Evolutionary conservation across 2,329 filamentous ascomycete species (phyloP).

Genomic region (Claviceps cyperi): DNA sequence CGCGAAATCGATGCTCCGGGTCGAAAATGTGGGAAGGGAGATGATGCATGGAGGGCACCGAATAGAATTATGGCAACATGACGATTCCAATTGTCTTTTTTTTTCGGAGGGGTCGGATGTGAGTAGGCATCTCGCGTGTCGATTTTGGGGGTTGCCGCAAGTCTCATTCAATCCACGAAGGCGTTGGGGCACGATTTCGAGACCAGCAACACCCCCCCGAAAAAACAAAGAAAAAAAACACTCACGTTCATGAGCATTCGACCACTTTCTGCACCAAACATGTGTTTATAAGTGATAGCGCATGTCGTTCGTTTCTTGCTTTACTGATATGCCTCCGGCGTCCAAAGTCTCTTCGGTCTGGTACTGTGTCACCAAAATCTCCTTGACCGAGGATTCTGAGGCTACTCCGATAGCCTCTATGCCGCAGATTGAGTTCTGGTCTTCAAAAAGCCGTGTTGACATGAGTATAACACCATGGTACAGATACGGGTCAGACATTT

Average conservation of each 20-base stretch:
- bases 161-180: slow-evolving; percentile 28
- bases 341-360: slow-evolving; percentile 40
- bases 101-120: slow-evolving; percentile 18
- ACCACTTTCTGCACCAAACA: slow-evolving; percentile 7
- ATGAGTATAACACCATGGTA: slow-evolving; percentile 41
- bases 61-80: slow-evolving; percentile 2
- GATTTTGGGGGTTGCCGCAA: slow-evolving; percentile 29
- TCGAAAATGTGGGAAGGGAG: not conserved
- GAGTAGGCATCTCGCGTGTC: slow-evolving; percentile 12
- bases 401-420: slow-evolving; percentile 41
- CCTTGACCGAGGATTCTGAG: slow-evolving; percentile 37
- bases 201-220: slow-evolving; percentile 17
- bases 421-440: slow-evolving; percentile 44
- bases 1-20: slow-evolving; percentile 4
- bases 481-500: slow-evolving; percentile 52
- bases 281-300: not conserved
- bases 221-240: not conserved
- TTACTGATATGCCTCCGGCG: slow-evolving; percentile 26
- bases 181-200: slow-evolving; percentile 32
- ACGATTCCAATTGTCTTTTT: slow-evolving; percentile 7
- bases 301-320: not conserved
- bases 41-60: not conserved
- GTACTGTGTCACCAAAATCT: slow-evolving; percentile 10
- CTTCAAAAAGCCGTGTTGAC: slow-evolving; percentile 46
- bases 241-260: not conserved